These are phyloP conservation scores for Cichorium intybus DNA, from an alignment of 140 eudicot genomes.

Conservation along the genomic window DNA sequence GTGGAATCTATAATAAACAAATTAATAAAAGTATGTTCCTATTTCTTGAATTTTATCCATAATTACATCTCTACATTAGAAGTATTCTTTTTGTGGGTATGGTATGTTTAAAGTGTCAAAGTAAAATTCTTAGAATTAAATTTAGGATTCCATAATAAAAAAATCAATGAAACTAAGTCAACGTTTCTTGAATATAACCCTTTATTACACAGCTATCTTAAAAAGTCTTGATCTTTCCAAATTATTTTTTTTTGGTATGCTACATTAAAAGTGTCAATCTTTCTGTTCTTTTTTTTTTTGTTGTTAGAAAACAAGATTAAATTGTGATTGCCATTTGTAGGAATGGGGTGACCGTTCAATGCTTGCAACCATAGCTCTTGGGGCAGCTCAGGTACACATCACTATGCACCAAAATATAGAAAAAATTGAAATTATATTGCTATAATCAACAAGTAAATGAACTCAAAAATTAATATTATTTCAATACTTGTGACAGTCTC, in stretches of 20 bases:
- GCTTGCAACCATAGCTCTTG: slow-evolving; percentile 99
- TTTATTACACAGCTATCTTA: no score
- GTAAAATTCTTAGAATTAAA: no score
- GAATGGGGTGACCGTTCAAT: slow-evolving; percentile 99
- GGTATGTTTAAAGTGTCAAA: no score
- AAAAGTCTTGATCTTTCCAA: neutral
- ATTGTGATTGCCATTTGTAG: slow-evolving; percentile 27
- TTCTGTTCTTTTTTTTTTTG: neutral
- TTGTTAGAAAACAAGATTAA: neutral
- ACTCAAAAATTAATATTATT: no score
- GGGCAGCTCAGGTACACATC: slow-evolving; percentile 92
- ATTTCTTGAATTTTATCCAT: no score
- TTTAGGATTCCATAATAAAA: neutral
- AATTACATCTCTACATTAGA: no score
- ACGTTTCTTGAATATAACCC: no score
- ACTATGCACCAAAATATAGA: neutral
- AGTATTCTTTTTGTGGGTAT: no score
- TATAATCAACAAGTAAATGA: no score
- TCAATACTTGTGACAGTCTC: slow-evolving; percentile 55
- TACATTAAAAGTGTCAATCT: neutral
- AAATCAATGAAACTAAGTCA: no score
- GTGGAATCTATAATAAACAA: neutral
- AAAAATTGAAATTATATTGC: neutral
- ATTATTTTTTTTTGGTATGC: neutral
- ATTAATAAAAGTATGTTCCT: no score